These are phyloP conservation scores for Blastomyces gilchristii DNA, from an alignment of 2,329 filamentous ascomycete genomes.

Conservation along the genomic window DNA sequence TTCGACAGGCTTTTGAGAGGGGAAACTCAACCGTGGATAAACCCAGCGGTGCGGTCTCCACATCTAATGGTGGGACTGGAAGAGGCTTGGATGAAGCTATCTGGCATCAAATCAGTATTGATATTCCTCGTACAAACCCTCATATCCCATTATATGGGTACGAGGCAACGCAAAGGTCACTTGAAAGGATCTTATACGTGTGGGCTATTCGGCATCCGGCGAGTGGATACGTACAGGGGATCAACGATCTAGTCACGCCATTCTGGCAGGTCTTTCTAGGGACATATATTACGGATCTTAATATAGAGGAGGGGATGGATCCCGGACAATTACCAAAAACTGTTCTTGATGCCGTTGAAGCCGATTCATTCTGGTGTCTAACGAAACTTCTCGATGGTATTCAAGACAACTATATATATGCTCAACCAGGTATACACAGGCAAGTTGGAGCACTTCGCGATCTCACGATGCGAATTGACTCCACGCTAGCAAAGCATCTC, in stretches of 20 bases:
- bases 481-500: constrained; percentile 71
- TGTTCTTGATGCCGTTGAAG: constrained; percentile 92
- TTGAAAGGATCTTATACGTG: constrained; percentile 91
- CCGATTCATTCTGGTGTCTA: constrained; percentile 96
- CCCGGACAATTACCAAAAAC: constrained; percentile 83
- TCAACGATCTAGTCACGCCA: constrained; percentile 94
- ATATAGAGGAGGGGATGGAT: constrained; percentile 92
- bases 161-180: constrained; percentile 84
- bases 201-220: constrained; percentile 97
- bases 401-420: constrained; percentile 97
- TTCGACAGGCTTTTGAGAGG: constrained; percentile 56
- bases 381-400: constrained; percentile 98
- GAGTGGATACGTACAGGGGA: constrained; percentile 95
- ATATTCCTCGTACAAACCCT: constrained; percentile 90
- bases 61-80: constrained; percentile 48
- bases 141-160: constrained; percentile 92
- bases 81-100: constrained; percentile 89
- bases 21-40: constrained; percentile 35
- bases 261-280: constrained; percentile 98
- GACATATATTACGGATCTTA: constrained; percentile 84
- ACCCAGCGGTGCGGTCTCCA: constrained; percentile 31
- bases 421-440: constrained; percentile 89
- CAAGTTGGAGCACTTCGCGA: constrained; percentile 85
- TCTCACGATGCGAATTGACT: constrained; percentile 82
- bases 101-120: constrained; percentile 99